Base-by-base conservation (phyloP, 1,284 basidiomycete species). In the Malassezia caprae region DNA sequence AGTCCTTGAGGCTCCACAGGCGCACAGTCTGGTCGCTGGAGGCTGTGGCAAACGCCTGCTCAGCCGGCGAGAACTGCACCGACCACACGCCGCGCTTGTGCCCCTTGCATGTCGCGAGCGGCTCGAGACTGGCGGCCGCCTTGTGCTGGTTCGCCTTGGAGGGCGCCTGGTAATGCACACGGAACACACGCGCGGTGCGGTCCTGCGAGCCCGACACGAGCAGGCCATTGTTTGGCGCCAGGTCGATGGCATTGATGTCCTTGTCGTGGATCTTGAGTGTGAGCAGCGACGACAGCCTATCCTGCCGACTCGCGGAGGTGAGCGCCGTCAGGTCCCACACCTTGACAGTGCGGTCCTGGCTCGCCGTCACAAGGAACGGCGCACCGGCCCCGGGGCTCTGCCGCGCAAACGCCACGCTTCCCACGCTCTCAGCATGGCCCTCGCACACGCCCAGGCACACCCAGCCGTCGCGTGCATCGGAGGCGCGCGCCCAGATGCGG, bases 51-150 rank as follows among this genome's bases (percentile, higher is more conserved):
- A 99, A 78, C 6, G 90, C 82, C 51, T 86, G 81, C 68, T 96
- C 90, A 5, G 82, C 80, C 43, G 81, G 81, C 46, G 87, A 85
- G 71, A 99, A 99, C 51, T 82, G 84, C 52, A 93, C 90, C 51
- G 82, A 82, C 94, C 94, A 99, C 7, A 99, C 87, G 1, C 94
- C 94, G 54, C 94, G 81, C 75, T 91, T 90, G 77, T 99, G 94
- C 0, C 93, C 94, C 75, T 87, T 90, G 76, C 90, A 90, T 7
- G 85, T 87, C 7, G 90, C 91, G 1, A 90, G 65, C n/a, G 85
- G 79, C 8, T 42, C 48, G 19, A 56, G 23, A 8, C 56, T 41
- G 1, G 70, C 65, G 3, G 48, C 15, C 2, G 62, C 60, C 2
- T 61, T 61, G 42, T 70, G 60, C 32, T 39, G 21, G 24, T 53